Evolutionary conservation across 805 yeast species (phyloP).

Genomic region (Candida ficus): DNA sequence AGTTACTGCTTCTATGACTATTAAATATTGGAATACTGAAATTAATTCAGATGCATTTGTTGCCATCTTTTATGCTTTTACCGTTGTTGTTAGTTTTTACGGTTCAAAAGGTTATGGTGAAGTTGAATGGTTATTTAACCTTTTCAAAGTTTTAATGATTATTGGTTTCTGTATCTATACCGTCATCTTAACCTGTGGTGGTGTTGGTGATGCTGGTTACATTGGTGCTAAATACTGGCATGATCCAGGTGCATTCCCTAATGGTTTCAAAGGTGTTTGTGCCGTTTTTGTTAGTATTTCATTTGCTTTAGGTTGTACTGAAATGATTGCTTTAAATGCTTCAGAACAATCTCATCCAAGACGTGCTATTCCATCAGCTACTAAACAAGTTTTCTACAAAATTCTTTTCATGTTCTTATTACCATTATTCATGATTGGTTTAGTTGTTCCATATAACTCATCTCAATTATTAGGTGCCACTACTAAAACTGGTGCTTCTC

Average conservation of each 20-base stretch:
- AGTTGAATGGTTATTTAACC: constrained; percentile 60
- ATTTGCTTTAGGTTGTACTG: constrained; percentile 59
- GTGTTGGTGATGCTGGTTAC: constrained; percentile 38
- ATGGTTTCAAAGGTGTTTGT: constrained; percentile 52
- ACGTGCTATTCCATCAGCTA: constrained; percentile 51
- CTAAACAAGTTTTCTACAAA: constrained; percentile 53
- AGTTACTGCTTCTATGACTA: constrained; percentile 60
- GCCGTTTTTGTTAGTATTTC: constrained; percentile 51
- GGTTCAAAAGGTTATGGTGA: constrained; percentile 59
- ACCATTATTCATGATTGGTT: constrained; percentile 43
- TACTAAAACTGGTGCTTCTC: constrained; percentile 52
- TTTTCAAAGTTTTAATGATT: constrained; percentile 58
- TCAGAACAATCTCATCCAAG: constrained; percentile 43
- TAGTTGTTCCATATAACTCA: constrained; percentile 47
- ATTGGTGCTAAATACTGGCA: constrained; percentile 49
- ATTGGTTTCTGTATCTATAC: constrained; percentile 54
- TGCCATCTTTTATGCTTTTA: constrained; percentile 42
- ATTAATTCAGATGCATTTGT: constrained; percentile 57
- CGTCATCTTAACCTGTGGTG: constrained; percentile 38
- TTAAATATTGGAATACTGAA: constrained; percentile 50
- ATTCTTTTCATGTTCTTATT: constrained; percentile 44
- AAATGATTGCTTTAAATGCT: constrained; percentile 52
- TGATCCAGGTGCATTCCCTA: constrained; percentile 48
- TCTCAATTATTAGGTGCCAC: constrained; percentile 37
- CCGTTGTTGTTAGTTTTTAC: constrained; percentile 41